A percentile compares a stretch with the other conserved stretches of the same genome.
These are phyloP conservation scores for Bipolaris cookei DNA, from an alignment of 2,329 filamentous ascomycete species.

Conservation along the genomic window DNA sequence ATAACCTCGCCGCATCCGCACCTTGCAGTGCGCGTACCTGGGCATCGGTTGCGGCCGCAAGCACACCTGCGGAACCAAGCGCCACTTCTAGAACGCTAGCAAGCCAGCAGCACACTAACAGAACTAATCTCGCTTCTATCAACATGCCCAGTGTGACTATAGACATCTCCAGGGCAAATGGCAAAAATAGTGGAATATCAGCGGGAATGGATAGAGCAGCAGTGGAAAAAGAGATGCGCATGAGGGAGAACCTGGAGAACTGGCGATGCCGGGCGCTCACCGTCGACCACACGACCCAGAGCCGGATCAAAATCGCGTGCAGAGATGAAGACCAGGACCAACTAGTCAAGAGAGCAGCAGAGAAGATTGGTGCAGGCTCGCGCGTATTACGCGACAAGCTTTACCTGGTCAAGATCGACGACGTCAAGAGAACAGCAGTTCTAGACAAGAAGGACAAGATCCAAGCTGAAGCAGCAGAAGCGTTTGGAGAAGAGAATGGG, in stretches of 20 bases:
- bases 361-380: slow-evolving; percentile 14
- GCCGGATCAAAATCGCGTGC: too few relatives aligned
- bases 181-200: slow-evolving; percentile 13
- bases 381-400: slow-evolving; percentile 14
- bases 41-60: slow-evolving; percentile 7
- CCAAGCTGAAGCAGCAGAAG: slow-evolving; percentile 9
- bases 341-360: too few relatives aligned
- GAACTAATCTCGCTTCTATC: too few relatives aligned
- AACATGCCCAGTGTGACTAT: too few relatives aligned
- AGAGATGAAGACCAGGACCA: too few relatives aligned
- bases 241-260: slow-evolving; percentile 9
- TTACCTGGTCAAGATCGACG: slow-evolving; percentile 10
- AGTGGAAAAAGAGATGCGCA: slow-evolving; percentile 13
- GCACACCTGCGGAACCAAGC: slow-evolving; percentile 5
- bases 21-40: slow-evolving; percentile 10
- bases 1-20: slow-evolving; percentile 11
- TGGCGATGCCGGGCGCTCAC: too few relatives aligned
- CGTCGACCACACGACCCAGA: too few relatives aligned
- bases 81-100: too few relatives aligned
- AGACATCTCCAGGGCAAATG: slow-evolving; percentile 13
- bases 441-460: slow-evolving; percentile 4
- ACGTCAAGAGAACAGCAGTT: slow-evolving; percentile 13
- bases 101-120: too few relatives aligned
- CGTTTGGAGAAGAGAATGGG: slow-evolving; percentile 10
- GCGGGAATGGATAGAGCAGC: slow-evolving; percentile 2